Evolutionary conservation across 208 protist genomes (phyloP).

Genomic region (Trypanosoma theileri): DNA sequence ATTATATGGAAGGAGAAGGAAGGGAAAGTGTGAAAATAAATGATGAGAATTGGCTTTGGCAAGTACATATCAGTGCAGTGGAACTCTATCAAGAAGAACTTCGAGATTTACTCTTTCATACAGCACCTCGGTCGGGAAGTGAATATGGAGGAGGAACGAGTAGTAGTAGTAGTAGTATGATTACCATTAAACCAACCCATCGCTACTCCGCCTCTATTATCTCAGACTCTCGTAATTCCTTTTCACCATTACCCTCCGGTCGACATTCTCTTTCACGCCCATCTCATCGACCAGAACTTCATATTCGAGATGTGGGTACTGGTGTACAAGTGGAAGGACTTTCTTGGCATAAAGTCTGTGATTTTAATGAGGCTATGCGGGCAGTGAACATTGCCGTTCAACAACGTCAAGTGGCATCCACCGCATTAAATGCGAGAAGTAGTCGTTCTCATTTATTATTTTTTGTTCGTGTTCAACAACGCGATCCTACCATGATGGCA

Average conservation of each 20-base stretch:
- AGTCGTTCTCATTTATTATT: slow-evolving; percentile 88
- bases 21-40: not conserved
- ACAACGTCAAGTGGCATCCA: slow-evolving; percentile 59
- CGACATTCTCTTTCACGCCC: not conserved
- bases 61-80: slow-evolving; percentile 44
- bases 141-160: too few species aligned
- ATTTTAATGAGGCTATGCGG: slow-evolving; percentile 41
- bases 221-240: not conserved
- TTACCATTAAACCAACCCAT: not conserved
- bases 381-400: slow-evolving; percentile 34
- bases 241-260: not conserved
- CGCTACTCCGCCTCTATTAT: too few species aligned
- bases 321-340: slow-evolving; percentile 54
- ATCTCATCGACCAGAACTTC: too few species aligned
- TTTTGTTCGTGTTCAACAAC: slow-evolving; percentile 49
- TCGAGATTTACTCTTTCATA: slow-evolving; percentile 51
- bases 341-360: slow-evolving; percentile 35
- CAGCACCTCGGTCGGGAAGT: too few species aligned
- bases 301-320: slow-evolving; percentile 1
- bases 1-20: not conserved
- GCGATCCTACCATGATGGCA: not conserved
- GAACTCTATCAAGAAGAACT: slow-evolving; percentile 85
- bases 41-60: not conserved
- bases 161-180: not conserved
- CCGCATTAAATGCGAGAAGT: slow-evolving; percentile 83